Evolutionary conservation across 257 asterid species (phyloP).

Genomic region (Solanum lycopersicoides): DNA sequence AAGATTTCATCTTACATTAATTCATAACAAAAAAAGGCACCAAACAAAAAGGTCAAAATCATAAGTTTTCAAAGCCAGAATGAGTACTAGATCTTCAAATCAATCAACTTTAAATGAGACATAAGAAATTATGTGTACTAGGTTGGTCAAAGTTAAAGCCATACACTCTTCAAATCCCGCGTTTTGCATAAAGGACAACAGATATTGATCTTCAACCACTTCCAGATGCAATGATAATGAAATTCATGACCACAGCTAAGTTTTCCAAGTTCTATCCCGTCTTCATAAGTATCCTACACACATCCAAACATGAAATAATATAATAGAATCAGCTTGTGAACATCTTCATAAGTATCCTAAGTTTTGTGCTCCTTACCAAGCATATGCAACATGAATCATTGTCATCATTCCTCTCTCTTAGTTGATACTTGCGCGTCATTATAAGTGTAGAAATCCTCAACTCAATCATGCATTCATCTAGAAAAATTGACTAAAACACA

Average conservation of each 20-base stretch:
- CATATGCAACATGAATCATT: neutral
- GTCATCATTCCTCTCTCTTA: neutral
- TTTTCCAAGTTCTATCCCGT: neutral
- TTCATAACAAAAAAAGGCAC: neutral
- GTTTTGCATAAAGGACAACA: neutral
- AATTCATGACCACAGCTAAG: neutral
- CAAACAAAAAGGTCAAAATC: neutral
- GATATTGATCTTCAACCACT: neutral
- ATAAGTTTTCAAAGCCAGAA: neutral
- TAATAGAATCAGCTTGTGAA: too few species aligned
- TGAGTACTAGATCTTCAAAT: too few species aligned
- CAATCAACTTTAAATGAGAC: neutral
- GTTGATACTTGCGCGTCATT: neutral
- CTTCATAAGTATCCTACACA: neutral
- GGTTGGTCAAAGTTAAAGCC: neutral
- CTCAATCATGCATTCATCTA: neutral
- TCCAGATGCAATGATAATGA: neutral
- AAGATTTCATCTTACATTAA: neutral
- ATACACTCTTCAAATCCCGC: too few species aligned
- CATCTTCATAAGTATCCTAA: too few species aligned
- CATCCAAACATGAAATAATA: neutral
- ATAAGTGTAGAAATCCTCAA: too few species aligned
- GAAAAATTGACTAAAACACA: neutral
- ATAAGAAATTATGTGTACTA: neutral
- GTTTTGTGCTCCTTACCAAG: neutral